Conservation (phyloP, 2,329 filamentous ascomycete species). For the Claviceps capensis region DNA sequence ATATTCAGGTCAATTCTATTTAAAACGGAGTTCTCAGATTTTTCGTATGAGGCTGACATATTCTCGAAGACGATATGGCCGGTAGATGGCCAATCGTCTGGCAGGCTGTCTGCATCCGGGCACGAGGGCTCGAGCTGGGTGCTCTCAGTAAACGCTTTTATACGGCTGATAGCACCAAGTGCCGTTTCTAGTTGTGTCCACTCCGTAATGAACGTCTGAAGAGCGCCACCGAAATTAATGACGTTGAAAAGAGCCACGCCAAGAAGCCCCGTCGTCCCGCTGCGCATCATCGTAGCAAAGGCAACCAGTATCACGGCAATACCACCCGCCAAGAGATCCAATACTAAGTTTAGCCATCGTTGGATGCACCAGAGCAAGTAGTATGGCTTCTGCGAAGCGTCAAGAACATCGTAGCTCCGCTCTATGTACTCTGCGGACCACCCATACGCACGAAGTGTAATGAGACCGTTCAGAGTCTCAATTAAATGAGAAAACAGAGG, state of each 20-base stretch:
- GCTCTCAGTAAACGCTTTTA: conserved; percentile 14
- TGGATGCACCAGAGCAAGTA: conserved; percentile 35
- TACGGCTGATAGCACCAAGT: conserved; percentile 14
- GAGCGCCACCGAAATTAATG: conserved; percentile 16
- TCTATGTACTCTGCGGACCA: conserved; percentile 12
- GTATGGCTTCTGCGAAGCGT: conserved; percentile 15
- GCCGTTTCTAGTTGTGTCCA: conserved; percentile 18
- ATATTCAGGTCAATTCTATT: conserved; percentile 18
- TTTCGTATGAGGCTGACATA: conserved; percentile 18
- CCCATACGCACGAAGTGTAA: conserved; percentile 22
- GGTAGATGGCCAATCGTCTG: conserved; percentile 13
- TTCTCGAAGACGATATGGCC: conserved; percentile 14
- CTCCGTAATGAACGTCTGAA: conserved; percentile 19
- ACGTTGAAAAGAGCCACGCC: conserved; percentile 16
- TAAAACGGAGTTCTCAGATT: conserved; percentile 12
- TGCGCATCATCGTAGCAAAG: conserved; percentile 24
- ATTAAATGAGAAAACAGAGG: conserved; percentile 29
- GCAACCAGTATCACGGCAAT: conserved; percentile 31
- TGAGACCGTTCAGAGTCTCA: conserved; percentile 20
- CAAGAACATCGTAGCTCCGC: conserved; percentile 18
- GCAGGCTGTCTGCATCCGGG: conserved; percentile 8
- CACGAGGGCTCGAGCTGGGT: conserved; percentile 11
- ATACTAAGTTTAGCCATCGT: conserved; percentile 32
- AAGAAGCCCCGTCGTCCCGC: conserved; percentile 15
- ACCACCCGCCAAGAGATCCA: conserved; percentile 31